Base-by-base conservation (phyloP, 768 basidiomycete species). In the Pulveroboletus sp. region DNA sequence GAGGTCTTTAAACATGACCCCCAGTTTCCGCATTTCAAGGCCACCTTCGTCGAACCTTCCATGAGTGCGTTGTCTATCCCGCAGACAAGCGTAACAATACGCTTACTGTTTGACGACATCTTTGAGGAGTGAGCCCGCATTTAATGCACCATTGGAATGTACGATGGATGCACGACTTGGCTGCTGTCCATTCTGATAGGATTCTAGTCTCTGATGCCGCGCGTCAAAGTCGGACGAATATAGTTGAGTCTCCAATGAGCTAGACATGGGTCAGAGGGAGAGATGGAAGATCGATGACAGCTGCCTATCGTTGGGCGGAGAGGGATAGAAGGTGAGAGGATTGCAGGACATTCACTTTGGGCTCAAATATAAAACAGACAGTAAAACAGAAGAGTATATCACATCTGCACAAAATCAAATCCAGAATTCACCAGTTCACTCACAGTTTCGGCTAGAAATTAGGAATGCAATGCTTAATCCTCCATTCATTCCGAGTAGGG, bases 1-100 rank as follows among this genome's bases (percentile, higher is more conserved):
- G 6, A 83, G 74, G 50, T 81, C 68, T 54, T 72, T 58, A 47
- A 82, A 81, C 44, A 71, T 61, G 21, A 82, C 73, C 6, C 80
- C 80, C 6, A 82, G 70, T 43, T 74, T 69, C 12, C 79, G 71
- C 1, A 27, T 38, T 44, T 63, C 66, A 33, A 71, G 58, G 11
- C 63, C 66, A 2, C 67, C 61, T 30, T 68, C 60, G 12, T 64
- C 63, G 5, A 62, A 51, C 50, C 77, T 78, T 12, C 32, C 21
- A 38, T 18, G 24, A 8, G 17, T 28, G 15, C 7, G 32, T 42
- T 24, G 27, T 27, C 18, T 7, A 17, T n/a, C 10, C 21, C 1
- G 2, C 11, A 3, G 32, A 27, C n/a, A 27, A 37, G 2, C 6
- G 27, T 2, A 15, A 33, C n/a, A 36, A 12, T 28, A 14, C 3